A percentile compares a stretch with the other conserved stretches of the same genome.
Conservation (phyloP, 1,284 basidiomycete genomes). For the Trichosporon sp. region DNA sequence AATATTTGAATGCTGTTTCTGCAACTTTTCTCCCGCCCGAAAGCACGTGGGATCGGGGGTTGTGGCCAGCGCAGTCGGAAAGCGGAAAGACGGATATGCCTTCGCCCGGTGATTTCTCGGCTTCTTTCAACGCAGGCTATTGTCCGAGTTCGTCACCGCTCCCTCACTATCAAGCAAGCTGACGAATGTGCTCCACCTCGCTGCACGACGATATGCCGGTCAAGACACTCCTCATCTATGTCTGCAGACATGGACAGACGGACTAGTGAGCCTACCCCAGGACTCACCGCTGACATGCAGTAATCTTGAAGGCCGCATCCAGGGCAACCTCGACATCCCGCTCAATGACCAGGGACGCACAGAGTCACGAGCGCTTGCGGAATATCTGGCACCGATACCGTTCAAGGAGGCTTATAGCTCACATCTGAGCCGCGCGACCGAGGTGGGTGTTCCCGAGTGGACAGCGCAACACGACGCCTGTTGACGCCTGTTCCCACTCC, state of each 20-base stretch:
- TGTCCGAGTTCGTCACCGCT: not conserved
- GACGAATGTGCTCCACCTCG: not conserved
- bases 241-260: slow-evolving; percentile 44
- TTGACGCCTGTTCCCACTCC: too few species aligned
- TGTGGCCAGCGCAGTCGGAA: too few species aligned
- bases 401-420: slow-evolving; percentile 32
- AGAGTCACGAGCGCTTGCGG: slow-evolving; percentile 29
- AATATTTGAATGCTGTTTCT: not conserved
- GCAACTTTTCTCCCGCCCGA: not conserved
- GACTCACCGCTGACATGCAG: slow-evolving; percentile 18
- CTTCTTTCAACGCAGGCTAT: not conserved
- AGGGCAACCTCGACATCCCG: slow-evolving; percentile 44
- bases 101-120: not conserved
- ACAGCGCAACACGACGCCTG: too few species aligned
- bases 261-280: slow-evolving; percentile 31
- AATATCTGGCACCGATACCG: slow-evolving; percentile 21
- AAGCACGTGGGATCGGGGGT: not conserved
- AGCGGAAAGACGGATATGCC: not conserved
- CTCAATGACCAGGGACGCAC: slow-evolving; percentile 39
- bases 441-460: slow-evolving; percentile 25
- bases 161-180: not conserved
- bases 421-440: slow-evolving; percentile 33
- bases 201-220: not conserved
- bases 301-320: slow-evolving; percentile 42
- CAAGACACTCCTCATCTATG: slow-evolving; percentile 29